phyloP scores from a whole-genome alignment of 495 filamentous ascomycete species.

The Lophium mytilinum region DNA sequence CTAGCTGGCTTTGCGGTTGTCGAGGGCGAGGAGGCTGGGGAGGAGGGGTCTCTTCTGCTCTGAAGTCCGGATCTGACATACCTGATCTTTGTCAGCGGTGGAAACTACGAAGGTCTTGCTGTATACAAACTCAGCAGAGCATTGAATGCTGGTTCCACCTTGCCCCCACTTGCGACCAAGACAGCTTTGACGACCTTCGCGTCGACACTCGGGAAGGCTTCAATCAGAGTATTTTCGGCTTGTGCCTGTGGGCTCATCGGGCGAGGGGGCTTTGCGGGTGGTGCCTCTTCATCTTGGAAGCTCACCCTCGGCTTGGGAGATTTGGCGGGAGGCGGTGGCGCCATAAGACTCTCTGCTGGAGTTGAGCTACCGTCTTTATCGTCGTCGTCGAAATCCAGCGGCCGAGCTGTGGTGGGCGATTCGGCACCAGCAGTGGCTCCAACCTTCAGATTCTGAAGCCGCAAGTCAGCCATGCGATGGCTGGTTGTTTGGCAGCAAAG shows the following conservation, averaged over 20 bases:
- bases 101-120: neutral
- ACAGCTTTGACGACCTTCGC: slow-evolving; percentile 77
- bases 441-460: slow-evolving; percentile 7
- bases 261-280: slow-evolving; percentile 82
- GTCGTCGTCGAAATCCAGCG: slow-evolving; percentile 83
- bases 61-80: slow-evolving; percentile 88
- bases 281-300: slow-evolving; percentile 41
- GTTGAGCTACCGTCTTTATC: slow-evolving; percentile 49
- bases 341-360: slow-evolving; percentile 35
- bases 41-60: slow-evolving; percentile 49
- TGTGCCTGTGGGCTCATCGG: slow-evolving; percentile 73
- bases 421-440: slow-evolving; percentile 42
- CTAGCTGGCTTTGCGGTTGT: slow-evolving; percentile 60
- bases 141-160: slow-evolving; percentile 92
- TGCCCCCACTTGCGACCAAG: slow-evolving; percentile 72
- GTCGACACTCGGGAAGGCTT: slow-evolving; percentile 88
- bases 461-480: slow-evolving; percentile 1
- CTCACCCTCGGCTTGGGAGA: slow-evolving; percentile 34
- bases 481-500: neutral
- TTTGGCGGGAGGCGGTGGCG: slow-evolving; percentile 30
- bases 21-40: slow-evolving; percentile 32
- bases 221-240: slow-evolving; percentile 79
- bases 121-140: slow-evolving; percentile 66
- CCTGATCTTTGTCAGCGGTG: slow-evolving; percentile 38
- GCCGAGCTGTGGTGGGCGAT: slow-evolving; percentile 76